These are phyloP conservation scores for Rhodotorula sp. DNA, from an alignment of 1,284 basidiomycete genomes.

Conservation along the genomic window DNA sequence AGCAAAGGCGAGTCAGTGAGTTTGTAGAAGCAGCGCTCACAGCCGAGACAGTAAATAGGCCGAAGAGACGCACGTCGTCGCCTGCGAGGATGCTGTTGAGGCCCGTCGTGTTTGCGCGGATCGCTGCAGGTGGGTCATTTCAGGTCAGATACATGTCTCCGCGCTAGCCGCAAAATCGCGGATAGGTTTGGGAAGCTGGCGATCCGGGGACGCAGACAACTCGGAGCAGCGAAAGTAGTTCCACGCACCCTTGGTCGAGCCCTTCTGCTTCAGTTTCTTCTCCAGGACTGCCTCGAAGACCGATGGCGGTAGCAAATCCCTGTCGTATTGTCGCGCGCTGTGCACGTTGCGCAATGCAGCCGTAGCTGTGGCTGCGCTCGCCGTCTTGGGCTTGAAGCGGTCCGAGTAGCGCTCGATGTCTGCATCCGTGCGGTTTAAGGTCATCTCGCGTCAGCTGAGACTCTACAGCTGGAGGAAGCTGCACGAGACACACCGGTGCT, in stretches of 20 bases:
- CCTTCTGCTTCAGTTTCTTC: conserved; percentile 27
- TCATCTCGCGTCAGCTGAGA: not conserved
- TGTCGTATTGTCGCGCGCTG: conserved; percentile 19
- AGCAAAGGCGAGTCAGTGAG: not conserved
- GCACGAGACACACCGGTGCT: conserved; percentile 24
- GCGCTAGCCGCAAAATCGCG: no score
- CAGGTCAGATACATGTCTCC: not conserved
- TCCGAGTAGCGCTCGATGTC: conserved; percentile 40
- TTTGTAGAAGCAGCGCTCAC: not conserved
- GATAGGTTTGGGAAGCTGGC: no score
- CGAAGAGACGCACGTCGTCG: conserved; percentile 30
- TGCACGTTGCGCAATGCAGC: conserved; percentile 23
- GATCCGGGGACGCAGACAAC: no score
- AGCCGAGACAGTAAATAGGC: not conserved
- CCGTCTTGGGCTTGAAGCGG: conserved; percentile 31
- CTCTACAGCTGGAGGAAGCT: not conserved
- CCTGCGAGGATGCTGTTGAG: conserved; percentile 28
- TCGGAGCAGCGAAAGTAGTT: not conserved
- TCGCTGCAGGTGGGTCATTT: not conserved
- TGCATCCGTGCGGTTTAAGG: not conserved
- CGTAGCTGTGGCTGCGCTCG: conserved; percentile 14
- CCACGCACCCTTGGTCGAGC: conserved; percentile 8
- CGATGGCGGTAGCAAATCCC: conserved; percentile 28
- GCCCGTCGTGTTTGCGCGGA: conserved; percentile 6
- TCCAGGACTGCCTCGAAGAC: conserved; percentile 35